Evolutionary conservation across 257 asterid genomes (phyloP).

Genomic region (Fraxinus excelsior): DNA sequence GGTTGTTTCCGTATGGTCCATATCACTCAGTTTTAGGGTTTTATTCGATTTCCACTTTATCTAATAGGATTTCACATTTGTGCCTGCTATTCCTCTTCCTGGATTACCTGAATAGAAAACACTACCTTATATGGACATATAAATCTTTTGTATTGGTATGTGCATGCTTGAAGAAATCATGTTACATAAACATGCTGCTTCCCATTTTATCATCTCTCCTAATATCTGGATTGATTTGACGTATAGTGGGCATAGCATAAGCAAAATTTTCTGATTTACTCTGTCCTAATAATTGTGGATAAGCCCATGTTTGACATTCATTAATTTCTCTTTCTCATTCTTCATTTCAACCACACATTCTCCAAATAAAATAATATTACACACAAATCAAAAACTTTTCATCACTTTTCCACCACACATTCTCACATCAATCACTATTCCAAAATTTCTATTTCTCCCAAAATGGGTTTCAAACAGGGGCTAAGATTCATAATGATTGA

Average conservation of each 20-base stretch:
- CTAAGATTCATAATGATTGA: background rate
- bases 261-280: background rate
- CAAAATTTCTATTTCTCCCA: too few species aligned
- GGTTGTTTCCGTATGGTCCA: background rate
- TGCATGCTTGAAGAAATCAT: background rate
- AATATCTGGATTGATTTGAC: background rate
- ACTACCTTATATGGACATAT: background rate
- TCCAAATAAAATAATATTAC: too few species aligned
- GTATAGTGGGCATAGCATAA: background rate
- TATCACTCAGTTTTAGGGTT: background rate
- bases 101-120: background rate
- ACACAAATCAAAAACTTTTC: too few species aligned
- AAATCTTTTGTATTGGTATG: background rate
- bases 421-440: too few species aligned
- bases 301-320: too few species aligned
- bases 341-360: too few species aligned
- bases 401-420: too few species aligned
- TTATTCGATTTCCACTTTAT: background rate
- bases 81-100: background rate
- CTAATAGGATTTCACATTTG: background rate
- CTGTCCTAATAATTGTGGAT: background rate
- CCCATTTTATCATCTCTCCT: background rate
- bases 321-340: too few species aligned
- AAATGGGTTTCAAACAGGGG: too few species aligned
- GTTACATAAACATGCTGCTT: background rate